phyloP scores from a whole-genome alignment of 176 grass and related monocot genomes.

The Calamus simplicifolius region DNA sequence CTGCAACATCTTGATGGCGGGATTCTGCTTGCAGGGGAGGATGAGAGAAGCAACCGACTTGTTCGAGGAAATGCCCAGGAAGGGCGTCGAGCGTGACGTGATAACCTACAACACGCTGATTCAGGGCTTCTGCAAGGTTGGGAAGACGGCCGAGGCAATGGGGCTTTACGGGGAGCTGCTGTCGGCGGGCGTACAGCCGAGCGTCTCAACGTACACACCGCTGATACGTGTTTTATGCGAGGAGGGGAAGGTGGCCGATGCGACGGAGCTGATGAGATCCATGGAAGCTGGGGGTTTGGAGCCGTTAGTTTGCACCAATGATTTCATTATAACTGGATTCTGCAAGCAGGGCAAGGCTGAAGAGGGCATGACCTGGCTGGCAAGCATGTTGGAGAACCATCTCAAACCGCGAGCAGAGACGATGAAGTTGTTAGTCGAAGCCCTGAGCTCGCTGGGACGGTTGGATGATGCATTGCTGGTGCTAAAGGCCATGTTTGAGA shows the following conservation, averaged over 20 bases:
- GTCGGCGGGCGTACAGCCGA: conserved; percentile 47
- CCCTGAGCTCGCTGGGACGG: conserved; percentile 25
- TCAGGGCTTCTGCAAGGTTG: conserved; percentile 51
- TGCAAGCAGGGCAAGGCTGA: conserved; percentile 51
- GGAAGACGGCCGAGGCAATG: conserved; percentile 30
- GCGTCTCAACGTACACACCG: conserved; percentile 40
- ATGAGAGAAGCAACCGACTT: conserved; percentile 36
- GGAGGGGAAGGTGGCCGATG: conserved; percentile 43
- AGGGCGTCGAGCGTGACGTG: conserved; percentile 47
- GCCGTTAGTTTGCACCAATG: conserved; percentile 42
- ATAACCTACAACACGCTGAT: conserved; percentile 70
- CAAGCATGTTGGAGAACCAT: conserved; percentile 60
- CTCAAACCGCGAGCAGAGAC: conserved; percentile 47
- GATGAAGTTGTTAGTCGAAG: conserved; percentile 34
- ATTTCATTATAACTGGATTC: conserved; percentile 53
- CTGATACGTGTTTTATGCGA: conserved; percentile 51
- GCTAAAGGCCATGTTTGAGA: conserved; percentile 52
- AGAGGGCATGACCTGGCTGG: conserved; percentile 70
- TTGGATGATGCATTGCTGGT: conserved; percentile 62
- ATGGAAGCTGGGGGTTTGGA: conserved; percentile 64
- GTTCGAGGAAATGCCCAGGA: conserved; percentile 53
- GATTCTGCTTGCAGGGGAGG: conserved; percentile 41
- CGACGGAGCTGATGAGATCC: conserved; percentile 47
- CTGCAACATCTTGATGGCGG: conserved; percentile 45
- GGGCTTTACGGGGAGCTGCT: conserved; percentile 32